Base-by-base conservation (phyloP, 352 stramenopile species). In the Blastocystis sp. region DNA sequence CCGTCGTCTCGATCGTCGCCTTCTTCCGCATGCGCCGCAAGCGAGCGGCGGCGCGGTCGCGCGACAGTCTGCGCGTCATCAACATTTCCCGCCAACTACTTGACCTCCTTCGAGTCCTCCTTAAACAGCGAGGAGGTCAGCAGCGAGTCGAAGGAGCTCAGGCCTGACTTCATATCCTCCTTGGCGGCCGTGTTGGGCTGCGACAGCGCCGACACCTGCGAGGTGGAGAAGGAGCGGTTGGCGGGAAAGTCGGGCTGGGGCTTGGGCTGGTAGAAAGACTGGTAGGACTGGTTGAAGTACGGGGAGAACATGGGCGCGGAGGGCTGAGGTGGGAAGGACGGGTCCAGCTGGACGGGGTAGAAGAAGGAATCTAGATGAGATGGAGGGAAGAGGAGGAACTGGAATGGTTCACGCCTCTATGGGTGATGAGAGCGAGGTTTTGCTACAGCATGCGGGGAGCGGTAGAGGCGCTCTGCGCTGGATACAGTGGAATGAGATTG, bases 11-110 rank as follows among this genome's bases (percentile, higher is more conserved):
- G 65, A 76, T 76, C 43, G 65, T 54, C 34, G 65, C 65, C 43
- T 76, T 76, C 43, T 76, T 76, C 38, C 65, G 65, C 65, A 76
- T 76, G 34, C 65, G 65, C 9, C 65, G 65, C 7, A 76, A 38
- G 11, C 65, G 65, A 9, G 65, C 65, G 14, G 65, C 65, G 14
- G 65, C 65, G 17, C 65, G 65, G n/a, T 76, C 65, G 7, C 65
- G 65, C 43, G 65, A 11, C 24, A 76, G 43, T 76, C 65, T 76
- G 10, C 65, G 38, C 19, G 34, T 70, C 24, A 28, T 28, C 63
- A 11, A 1, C 63, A 28, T n/a, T 43, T 17, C 10, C 21, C 7
- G 34, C 10, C n/a, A 17, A 38, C 34, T 7, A 69, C 34, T 21
- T n/a, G 0, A 42, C 62, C 34, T 28, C 10, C n/a, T 69, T 69